Conservation (phyloP, 495 filamentous ascomycete genomes). For the Lophiostoma macrostomum region DNA sequence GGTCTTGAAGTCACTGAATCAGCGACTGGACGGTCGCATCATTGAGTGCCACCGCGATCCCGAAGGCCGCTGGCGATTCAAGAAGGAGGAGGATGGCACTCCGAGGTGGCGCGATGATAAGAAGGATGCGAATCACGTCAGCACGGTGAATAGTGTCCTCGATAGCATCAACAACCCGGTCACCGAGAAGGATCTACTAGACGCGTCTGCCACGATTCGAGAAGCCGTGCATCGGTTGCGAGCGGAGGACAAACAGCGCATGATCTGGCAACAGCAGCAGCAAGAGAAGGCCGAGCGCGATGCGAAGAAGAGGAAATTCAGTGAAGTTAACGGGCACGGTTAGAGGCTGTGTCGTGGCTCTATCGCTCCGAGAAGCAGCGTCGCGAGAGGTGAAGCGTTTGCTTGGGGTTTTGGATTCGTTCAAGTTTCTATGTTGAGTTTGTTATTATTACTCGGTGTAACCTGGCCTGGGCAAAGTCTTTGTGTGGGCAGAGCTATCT, state of each 20-base stretch:
- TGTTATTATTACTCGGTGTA: too few relatives aligned
- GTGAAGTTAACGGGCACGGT: slow-evolving; percentile 19
- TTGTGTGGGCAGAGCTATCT: too few relatives aligned
- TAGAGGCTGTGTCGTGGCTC: too few relatives aligned
- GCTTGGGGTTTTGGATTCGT: too few relatives aligned
- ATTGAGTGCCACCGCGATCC: slow-evolving; percentile 83
- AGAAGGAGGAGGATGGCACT: slow-evolving; percentile 38
- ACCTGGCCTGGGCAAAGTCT: too few relatives aligned
- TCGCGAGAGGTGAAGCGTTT: too few relatives aligned
- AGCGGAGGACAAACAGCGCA: not conserved
- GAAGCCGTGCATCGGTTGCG: slow-evolving; percentile 40
- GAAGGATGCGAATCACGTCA: slow-evolving; percentile 80
- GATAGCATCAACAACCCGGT: slow-evolving; percentile 77
- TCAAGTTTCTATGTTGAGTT: too few relatives aligned
- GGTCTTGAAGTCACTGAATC: slow-evolving; percentile 61
- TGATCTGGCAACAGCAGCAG: slow-evolving; percentile 1
- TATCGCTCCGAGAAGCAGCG: too few relatives aligned
- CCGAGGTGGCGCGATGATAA: slow-evolving; percentile 90
- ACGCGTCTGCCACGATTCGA: slow-evolving; percentile 60
- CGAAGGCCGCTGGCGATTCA: slow-evolving; percentile 71
- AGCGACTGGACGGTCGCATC: slow-evolving; percentile 76
- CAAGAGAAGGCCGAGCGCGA: not conserved
- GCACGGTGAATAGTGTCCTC: slow-evolving; percentile 73
- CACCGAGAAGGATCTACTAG: slow-evolving; percentile 62
- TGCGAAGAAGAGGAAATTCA: slow-evolving; percentile 24